Percentiles rank a stretch among this genome's conserved stretches.
phyloP scores from a whole-genome alignment of 78 protist species.

The Planoprotostelium fungivorum region DNA sequence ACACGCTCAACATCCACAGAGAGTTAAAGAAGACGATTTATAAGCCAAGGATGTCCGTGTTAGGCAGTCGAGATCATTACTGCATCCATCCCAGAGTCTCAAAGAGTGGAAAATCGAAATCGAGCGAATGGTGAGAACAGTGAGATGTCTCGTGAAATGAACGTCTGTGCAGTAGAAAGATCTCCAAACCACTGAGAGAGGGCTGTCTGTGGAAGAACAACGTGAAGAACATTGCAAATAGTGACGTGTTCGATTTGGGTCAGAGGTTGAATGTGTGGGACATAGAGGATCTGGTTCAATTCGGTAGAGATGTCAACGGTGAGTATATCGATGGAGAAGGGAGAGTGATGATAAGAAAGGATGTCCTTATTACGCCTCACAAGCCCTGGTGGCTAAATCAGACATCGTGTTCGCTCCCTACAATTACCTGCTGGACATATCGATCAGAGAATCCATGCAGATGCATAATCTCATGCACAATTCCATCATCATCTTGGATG shows the following conservation, averaged over 20 bases:
- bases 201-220: neutral
- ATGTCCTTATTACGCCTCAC: slow-evolving; percentile 90
- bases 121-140: neutral
- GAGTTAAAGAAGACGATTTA: slow-evolving; percentile 83
- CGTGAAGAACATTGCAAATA: neutral
- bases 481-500: slow-evolving; percentile 79
- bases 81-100: slow-evolving; percentile 75
- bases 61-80: slow-evolving; percentile 85
- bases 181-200: neutral
- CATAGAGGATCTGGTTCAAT: slow-evolving; percentile 82
- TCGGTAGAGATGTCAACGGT: slow-evolving; percentile 3
- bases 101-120: neutral
- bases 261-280: slow-evolving; percentile 30
- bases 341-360: slow-evolving; percentile 11
- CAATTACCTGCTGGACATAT: slow-evolving; percentile 91
- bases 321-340: neutral
- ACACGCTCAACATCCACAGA: no score
- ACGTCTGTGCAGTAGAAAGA: neutral
- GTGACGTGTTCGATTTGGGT: neutral
- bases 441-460: slow-evolving; percentile 18
- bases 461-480: slow-evolving; percentile 8
- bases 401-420: slow-evolving; percentile 94
- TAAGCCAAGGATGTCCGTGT: slow-evolving; percentile 48
- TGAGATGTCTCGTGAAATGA: slow-evolving; percentile 5
- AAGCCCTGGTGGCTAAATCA: slow-evolving; percentile 29